These are phyloP conservation scores for Colletotrichum sp. DNA, from an alignment of 2,329 filamentous ascomycete genomes.

Conservation along the genomic window DNA sequence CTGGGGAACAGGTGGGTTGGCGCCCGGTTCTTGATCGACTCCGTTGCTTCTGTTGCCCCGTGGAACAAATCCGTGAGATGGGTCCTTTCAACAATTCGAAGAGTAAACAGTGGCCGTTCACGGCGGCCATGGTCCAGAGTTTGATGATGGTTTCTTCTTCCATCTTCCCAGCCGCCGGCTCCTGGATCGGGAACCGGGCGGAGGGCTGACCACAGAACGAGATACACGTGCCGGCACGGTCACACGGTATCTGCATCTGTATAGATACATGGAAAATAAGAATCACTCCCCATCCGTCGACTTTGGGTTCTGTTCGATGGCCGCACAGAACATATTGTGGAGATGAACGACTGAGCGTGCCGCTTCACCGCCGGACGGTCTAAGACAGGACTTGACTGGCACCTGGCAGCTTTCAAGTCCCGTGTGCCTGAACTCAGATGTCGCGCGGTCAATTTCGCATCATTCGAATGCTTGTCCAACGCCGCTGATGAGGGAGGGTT, in stretches of 20 bases:
- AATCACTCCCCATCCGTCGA: background rate
- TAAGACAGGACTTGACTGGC: conserved; percentile 14
- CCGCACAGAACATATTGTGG: conserved; percentile 13
- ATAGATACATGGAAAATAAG: background rate
- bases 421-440: background rate
- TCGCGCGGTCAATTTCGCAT: conserved; percentile 7
- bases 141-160: background rate
- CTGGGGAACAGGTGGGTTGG: conserved; percentile 12
- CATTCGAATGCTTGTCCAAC: conserved; percentile 14
- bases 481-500: conserved; percentile 11
- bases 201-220: background rate
- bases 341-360: conserved; percentile 18
- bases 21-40: background rate
- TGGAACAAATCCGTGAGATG: conserved; percentile 3
- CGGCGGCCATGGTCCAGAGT: background rate
- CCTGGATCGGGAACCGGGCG: background rate
- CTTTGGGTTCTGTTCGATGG: background rate
- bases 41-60: conserved; percentile 19
- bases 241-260: background rate
- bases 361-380: conserved; percentile 17
- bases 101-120: conserved; percentile 7
- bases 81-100: background rate
- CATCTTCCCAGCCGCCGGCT: background rate
- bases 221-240: background rate
- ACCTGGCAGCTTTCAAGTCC: conserved; percentile 10